Evolutionary conservation across 2,329 filamentous ascomycete genomes (phyloP).

Genomic region (Elsinoe ampelina): DNA sequence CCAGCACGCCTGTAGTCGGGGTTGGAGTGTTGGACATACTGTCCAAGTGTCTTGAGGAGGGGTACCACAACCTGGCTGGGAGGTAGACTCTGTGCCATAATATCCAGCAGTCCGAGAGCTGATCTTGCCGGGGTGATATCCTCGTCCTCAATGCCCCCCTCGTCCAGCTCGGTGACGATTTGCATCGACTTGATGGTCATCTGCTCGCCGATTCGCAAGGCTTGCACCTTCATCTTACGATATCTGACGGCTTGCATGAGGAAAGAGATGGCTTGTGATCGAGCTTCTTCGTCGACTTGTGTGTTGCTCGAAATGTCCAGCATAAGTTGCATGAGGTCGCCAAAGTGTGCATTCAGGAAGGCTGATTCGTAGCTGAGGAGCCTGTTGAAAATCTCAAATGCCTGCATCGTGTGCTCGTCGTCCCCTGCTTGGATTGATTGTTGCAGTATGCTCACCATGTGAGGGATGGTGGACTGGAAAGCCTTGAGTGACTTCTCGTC

Average conservation of each 20-base stretch:
- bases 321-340: slow-evolving; percentile 88
- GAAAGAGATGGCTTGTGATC: slow-evolving; percentile 86
- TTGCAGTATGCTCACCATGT: slow-evolving; percentile 86
- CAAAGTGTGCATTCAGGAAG: slow-evolving; percentile 75
- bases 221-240: slow-evolving; percentile 92
- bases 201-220: slow-evolving; percentile 74
- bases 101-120: slow-evolving; percentile 78
- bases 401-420: slow-evolving; percentile 79
- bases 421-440: slow-evolving; percentile 64
- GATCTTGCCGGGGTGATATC: slow-evolving; percentile 77
- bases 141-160: slow-evolving; percentile 63
- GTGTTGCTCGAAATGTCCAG: slow-evolving; percentile 72
- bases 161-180: slow-evolving; percentile 81
- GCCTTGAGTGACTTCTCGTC: slow-evolving; percentile 61
- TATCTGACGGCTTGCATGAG: slow-evolving; percentile 86
- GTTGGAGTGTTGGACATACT: slow-evolving; percentile 66
- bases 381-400: slow-evolving; percentile 95
- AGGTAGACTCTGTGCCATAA: slow-evolving; percentile 77
- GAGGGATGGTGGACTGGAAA: slow-evolving; percentile 72
- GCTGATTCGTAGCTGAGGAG: slow-evolving; percentile 82
- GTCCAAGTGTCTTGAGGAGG: slow-evolving; percentile 74
- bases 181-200: slow-evolving; percentile 81
- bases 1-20: slow-evolving; percentile 78
- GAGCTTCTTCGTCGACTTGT: slow-evolving; percentile 70
- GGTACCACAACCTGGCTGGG: slow-evolving; percentile 92